phyloP scores from a whole-genome alignment of 139 green algal species.

The Chlorella ohadii region DNA sequence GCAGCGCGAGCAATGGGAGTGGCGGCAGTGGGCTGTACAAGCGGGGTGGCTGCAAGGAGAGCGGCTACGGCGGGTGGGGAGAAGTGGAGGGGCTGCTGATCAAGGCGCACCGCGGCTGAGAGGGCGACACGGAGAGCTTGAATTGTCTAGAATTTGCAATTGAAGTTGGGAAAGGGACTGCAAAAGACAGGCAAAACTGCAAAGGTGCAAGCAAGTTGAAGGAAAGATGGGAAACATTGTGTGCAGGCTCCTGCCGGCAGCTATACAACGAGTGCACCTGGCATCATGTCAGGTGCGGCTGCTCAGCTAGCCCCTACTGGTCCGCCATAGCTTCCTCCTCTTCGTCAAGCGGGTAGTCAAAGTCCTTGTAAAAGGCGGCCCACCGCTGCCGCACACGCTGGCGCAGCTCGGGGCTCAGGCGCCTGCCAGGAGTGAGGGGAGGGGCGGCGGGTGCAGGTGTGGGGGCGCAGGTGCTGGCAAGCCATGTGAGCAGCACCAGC shows the following conservation, averaged over 20 bases:
- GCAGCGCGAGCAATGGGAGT: neutral
- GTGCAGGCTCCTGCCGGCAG: too few relatives aligned
- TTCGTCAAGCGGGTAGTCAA: neutral
- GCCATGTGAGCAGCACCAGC: too few relatives aligned
- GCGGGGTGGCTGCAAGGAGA: conserved; percentile 8
- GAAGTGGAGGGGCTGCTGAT: neutral
- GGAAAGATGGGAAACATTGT: too few relatives aligned
- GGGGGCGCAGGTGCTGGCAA: neutral
- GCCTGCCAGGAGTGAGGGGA: neutral
- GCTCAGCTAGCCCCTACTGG: neutral
- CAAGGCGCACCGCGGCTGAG: neutral
- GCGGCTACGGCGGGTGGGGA: neutral
- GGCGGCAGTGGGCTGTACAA: neutral
- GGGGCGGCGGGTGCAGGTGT: neutral
- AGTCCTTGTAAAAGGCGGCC: conserved; percentile 1
- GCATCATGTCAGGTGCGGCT: too few relatives aligned
- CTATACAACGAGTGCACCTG: too few relatives aligned
- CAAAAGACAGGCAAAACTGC: too few relatives aligned
- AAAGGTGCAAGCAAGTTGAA: too few relatives aligned
- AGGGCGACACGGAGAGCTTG: neutral
- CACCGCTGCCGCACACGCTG: conserved; percentile 15
- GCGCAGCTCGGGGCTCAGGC: conserved; percentile 17
- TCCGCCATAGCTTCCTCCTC: neutral
- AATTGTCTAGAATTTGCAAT: neutral
- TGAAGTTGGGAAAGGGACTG: neutral